Percentiles rank a stretch among this genome's conserved stretches.
phyloP scores from a whole-genome alignment of 2,329 filamentous ascomycete genomes.

The Penicillium sclerotigenum region DNA sequence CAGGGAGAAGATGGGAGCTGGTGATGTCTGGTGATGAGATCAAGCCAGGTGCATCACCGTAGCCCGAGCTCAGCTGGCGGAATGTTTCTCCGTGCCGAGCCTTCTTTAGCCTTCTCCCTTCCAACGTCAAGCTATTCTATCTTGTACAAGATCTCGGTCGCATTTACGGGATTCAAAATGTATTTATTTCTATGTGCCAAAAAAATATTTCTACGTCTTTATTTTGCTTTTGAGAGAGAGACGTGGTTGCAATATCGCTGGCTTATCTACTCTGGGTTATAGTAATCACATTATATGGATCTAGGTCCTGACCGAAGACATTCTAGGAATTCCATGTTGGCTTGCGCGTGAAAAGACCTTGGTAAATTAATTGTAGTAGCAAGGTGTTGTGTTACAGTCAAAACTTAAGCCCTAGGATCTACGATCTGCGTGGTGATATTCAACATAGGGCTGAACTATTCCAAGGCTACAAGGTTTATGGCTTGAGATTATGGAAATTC shows the following conservation, averaged over 20 bases:
- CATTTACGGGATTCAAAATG: not conserved
- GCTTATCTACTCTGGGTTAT: not conserved
- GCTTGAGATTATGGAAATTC: no score
- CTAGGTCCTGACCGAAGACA: not conserved
- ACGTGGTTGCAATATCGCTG: not conserved
- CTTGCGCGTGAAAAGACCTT: not conserved
- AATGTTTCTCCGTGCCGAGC: conserved; percentile 32
- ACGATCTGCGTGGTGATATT: not conserved
- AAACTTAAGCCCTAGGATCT: not conserved
- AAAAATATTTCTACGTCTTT: not conserved
- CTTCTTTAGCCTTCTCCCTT: not conserved
- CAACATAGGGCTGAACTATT: not conserved
- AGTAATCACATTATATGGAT: not conserved
- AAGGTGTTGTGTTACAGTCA: not conserved
- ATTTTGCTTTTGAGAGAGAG: not conserved
- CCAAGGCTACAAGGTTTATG: not conserved
- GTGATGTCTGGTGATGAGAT: conserved; percentile 20
- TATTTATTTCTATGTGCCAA: not conserved
- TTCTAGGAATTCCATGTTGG: not conserved
- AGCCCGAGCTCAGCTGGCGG: conserved; percentile 35
- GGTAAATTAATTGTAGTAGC: not conserved
- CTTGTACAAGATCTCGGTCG: not conserved
- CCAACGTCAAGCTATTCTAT: not conserved
- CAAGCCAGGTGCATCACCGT: conserved; percentile 20
- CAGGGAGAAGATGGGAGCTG: conserved; percentile 9